Evolutionary conservation across 1,284 basidiomycete species (phyloP).

Genomic region (Acaromyces ingoldii): DNA sequence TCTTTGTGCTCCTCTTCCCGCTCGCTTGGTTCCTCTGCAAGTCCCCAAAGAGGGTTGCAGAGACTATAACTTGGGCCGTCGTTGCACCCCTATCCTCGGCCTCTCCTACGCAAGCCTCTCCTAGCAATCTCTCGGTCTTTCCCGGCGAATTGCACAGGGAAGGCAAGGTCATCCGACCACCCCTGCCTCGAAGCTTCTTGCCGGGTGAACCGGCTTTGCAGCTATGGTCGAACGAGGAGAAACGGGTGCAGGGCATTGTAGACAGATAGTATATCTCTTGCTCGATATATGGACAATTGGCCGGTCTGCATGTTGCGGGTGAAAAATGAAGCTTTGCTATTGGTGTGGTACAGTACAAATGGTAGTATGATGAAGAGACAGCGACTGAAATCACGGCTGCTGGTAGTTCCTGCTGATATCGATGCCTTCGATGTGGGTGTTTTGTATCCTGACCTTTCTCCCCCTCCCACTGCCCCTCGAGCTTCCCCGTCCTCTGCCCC

Average conservation of each 20-base stretch:
- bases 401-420: conserved; percentile 66
- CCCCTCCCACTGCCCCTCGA: conserved; percentile 4
- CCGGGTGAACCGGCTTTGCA: not conserved
- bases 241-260: no score
- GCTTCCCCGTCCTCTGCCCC: conserved; percentile 10
- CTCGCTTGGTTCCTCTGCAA: conserved; percentile 8
- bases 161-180: not conserved
- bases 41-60: conserved; percentile 4
- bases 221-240: not conserved
- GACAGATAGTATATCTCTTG: no score
- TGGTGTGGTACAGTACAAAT: no score
- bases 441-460: conserved; percentile 73
- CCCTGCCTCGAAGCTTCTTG: not conserved
- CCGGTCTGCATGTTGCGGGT: no score
- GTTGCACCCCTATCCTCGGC: not conserved
- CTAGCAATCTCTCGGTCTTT: not conserved
- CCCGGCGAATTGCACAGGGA: conserved; percentile 3
- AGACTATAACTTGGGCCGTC: conserved; percentile 4
- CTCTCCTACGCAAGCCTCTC: not conserved
- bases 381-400: no score
- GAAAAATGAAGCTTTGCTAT: no score
- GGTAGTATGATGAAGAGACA: no score
- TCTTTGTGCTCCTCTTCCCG: conserved; percentile 7
- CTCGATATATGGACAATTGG: no score
- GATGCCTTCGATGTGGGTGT: conserved; percentile 74